Conservation (phyloP, 148 eudicot genomes). For the Beta vulgaris region DNA sequence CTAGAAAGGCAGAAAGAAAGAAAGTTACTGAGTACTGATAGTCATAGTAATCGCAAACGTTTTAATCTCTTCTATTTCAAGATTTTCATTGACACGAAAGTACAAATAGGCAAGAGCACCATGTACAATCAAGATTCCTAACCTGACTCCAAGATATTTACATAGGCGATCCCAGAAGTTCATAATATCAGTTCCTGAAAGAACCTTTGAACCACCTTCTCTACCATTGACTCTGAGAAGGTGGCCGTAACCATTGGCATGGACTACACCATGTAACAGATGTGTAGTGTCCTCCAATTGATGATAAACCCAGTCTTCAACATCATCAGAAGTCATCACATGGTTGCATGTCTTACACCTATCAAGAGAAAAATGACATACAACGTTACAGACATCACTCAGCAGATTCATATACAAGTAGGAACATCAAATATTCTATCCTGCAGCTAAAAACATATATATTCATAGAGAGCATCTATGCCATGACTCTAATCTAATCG, state of each 20-base stretch:
- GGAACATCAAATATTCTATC: background rate
- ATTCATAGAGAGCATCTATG: background rate
- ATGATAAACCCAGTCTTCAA: constrained; percentile 81
- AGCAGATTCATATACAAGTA: background rate
- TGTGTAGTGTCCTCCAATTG: constrained; percentile 82
- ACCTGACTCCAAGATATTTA: constrained; percentile 88
- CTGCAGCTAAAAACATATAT: background rate
- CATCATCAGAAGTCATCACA: constrained; percentile 73
- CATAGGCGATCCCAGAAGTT: constrained; percentile 96
- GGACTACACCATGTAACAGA: constrained; percentile 83
- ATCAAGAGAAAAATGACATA: background rate
- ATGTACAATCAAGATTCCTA: constrained; percentile 39
- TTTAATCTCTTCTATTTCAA: background rate
- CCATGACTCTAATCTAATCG: background rate
- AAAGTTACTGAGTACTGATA: background rate
- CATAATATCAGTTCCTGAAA: constrained; percentile 87
- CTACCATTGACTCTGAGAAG: constrained; percentile 88
- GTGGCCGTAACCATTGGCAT: constrained; percentile 90
- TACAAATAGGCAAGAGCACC: constrained; percentile 30
- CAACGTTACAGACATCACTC: background rate
- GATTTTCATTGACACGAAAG: constrained; percentile 13
- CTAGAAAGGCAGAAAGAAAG: background rate
- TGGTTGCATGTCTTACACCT: constrained; percentile 85
- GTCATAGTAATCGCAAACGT: background rate
- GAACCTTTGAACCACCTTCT: constrained; percentile 87